Conservation (phyloP, 805 yeast species). For the Wickerhamiella kazuoi region DNA sequence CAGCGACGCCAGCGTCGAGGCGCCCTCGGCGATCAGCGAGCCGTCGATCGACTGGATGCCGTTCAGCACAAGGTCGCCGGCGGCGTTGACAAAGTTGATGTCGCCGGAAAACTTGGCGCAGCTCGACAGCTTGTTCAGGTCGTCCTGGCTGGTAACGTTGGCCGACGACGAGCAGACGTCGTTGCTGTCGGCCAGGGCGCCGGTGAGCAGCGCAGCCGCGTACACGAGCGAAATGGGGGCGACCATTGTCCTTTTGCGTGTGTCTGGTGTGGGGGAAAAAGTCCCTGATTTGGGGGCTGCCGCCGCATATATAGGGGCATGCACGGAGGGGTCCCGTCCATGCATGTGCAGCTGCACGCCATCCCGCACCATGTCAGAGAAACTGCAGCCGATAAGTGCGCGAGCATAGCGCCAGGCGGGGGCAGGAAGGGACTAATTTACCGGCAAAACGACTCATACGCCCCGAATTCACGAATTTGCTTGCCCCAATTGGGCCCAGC, state of each 20-base stretch:
- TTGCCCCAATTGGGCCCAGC: too few relatives aligned
- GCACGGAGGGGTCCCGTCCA: not conserved
- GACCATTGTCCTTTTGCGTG: constrained; percentile 3
- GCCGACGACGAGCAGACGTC: constrained; percentile 27
- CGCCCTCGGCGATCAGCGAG: constrained; percentile 46
- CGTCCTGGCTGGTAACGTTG: constrained; percentile 54
- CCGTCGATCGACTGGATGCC: constrained; percentile 68
- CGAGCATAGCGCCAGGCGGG: constrained; percentile 20
- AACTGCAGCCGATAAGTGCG: constrained; percentile 57
- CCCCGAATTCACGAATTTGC: too few relatives aligned
- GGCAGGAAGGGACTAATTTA: not conserved
- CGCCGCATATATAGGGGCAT: not conserved
- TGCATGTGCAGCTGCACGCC: not conserved
- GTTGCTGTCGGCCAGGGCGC: constrained; percentile 5
- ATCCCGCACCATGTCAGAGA: constrained; percentile 8
- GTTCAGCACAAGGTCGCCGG: constrained; percentile 33
- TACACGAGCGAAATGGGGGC: constrained; percentile 6
- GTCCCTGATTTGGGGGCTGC: not conserved
- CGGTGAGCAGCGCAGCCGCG: constrained; percentile 9
- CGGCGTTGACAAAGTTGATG: constrained; percentile 51
- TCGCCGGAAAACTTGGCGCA: constrained; percentile 75
- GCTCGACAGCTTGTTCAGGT: constrained; percentile 51
- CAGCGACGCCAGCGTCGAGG: constrained; percentile 43
- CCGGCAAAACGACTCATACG: not conserved
- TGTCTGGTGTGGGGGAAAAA: not conserved